Percentiles rank a stretch among this genome's conserved stretches.
phyloP scores from a whole-genome alignment of 768 basidiomycete genomes.

The Gelatoporia subvermispora region DNA sequence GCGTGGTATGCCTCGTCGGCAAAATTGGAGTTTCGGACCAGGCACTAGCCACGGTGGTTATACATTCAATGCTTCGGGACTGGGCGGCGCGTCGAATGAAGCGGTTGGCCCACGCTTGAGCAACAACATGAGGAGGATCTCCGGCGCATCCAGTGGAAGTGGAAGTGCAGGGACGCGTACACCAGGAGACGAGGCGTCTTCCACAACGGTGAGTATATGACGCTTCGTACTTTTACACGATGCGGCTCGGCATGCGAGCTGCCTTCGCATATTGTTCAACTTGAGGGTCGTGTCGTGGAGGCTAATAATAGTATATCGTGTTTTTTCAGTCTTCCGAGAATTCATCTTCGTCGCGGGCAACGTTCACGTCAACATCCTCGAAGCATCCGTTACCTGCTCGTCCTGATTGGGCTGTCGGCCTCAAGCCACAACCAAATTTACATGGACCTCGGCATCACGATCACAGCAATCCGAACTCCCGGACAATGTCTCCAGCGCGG shows the following conservation, averaged over 20 bases:
- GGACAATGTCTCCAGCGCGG: conserved; percentile 35
- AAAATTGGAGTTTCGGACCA: conserved; percentile 66
- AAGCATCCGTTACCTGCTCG: conserved; percentile 75
- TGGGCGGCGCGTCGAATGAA: conserved; percentile 29
- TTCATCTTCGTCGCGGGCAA: conserved; percentile 75
- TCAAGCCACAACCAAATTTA: conserved; percentile 70
- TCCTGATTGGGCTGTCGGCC: conserved; percentile 86
- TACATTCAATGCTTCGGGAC: conserved; percentile 24
- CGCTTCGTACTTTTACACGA: conserved; percentile 3
- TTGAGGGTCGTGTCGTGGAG: no score
- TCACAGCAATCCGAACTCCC: conserved; percentile 28
- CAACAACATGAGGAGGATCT: conserved; percentile 40
- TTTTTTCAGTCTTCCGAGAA: conserved; percentile 60
- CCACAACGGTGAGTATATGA: conserved; percentile 61
- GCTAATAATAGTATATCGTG: no score
- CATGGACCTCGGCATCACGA: conserved; percentile 53
- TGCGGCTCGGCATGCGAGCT: conserved; percentile 2
- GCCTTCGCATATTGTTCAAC: no score
- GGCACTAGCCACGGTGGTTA: conserved; percentile 49
- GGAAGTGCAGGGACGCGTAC: conserved; percentile 52
- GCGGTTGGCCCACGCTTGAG: conserved; percentile 64
- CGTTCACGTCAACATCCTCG: conserved; percentile 75
- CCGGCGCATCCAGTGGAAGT: conserved; percentile 42
- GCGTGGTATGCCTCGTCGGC: conserved; percentile 19
- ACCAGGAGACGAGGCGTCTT: conserved; percentile 71